These are phyloP conservation scores for Paecilomyces dactylethromorphus DNA, from an alignment of 2,329 filamentous ascomycete genomes.

Conservation along the genomic window DNA sequence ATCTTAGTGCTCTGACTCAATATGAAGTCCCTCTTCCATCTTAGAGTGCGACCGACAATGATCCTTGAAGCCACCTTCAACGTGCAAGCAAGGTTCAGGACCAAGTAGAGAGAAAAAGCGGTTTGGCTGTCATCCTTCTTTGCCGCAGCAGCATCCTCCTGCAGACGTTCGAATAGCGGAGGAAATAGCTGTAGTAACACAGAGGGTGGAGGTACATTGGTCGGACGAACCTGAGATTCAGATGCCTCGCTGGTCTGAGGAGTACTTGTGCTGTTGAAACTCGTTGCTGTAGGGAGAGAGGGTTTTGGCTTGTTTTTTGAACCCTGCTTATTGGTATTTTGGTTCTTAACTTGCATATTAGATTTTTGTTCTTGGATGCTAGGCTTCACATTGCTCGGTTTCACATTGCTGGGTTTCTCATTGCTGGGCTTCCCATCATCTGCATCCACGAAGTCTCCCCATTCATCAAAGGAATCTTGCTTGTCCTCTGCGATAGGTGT, in stretches of 20 bases:
- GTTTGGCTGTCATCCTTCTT: slow-evolving; percentile 51
- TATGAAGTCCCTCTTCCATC: slow-evolving; percentile 86
- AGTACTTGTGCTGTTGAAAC: neutral
- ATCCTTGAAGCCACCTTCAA: slow-evolving; percentile 64
- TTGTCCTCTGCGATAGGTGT: slow-evolving; percentile 14
- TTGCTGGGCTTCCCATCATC: neutral
- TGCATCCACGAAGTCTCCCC: slow-evolving; percentile 48
- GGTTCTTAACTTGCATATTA: neutral
- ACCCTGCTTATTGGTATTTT: neutral
- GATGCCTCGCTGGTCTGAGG: slow-evolving; percentile 1
- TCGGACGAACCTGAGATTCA: slow-evolving; percentile 53
- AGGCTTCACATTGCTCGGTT: neutral
- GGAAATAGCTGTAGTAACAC: slow-evolving; percentile 73
- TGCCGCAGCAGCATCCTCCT: slow-evolving; percentile 59
- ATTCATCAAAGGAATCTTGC: slow-evolving; percentile 42
- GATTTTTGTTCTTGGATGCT: neutral
- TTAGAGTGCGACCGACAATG: slow-evolving; percentile 73
- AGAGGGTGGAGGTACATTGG: slow-evolving; percentile 83
- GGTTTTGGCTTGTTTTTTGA: neutral
- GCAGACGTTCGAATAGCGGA: slow-evolving; percentile 60
- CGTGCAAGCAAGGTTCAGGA: slow-evolving; percentile 19
- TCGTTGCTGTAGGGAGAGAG: neutral
- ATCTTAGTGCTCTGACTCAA: slow-evolving; percentile 86
- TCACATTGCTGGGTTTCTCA: no score
- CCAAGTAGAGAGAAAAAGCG: slow-evolving; percentile 11